Base-by-base conservation (phyloP, 1,284 basidiomycete species). In the Ustilago bromivora region DNA sequence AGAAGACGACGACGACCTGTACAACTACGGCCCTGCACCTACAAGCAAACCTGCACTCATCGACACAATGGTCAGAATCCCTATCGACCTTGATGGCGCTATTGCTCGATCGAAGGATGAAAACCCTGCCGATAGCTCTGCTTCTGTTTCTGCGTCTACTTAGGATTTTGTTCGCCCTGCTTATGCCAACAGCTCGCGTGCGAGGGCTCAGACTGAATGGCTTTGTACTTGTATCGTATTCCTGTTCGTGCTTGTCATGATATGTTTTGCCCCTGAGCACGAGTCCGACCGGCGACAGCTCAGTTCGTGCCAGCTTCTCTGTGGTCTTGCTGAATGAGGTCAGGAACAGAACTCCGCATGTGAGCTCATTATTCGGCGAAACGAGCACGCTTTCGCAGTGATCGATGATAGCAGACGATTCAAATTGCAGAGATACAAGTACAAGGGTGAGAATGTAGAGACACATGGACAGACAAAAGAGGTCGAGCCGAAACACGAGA, bases 21-120 rank as follows among this genome's bases (percentile, higher is more conserved):
- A 71, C 66, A 69, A 64, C 51, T 70, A 70, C 53, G 71, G 68
- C 23, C 63, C 65, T 2, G 63, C 66, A 0, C 40, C 63, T 12
- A 69, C 65, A 15, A 67, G 64, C 56, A 72, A 70, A 36, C 74
- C 68, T 32, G 67, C 65, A 23, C 49, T 80, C n/a, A 75, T 75
- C 47, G 76, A 78, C 19, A 80, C 79, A 38, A 67, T 78, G 65
- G 79, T 80, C 11, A 23, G 79, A 13, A 70, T 80, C 23, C 79
- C 79, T 8, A 57, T 78, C 58, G 72, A 80, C 32, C 60, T 79
- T 11, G 74, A 79, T n/a, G 73, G 61, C 15, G 65, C 68, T 17
- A 59, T 67, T 28, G 63, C 68, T 8, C 49, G 61, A 40, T 55
- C 57, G n/a, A 72, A 62, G 55, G 66, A 70, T n/a, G 67, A 66